A percentile compares a stretch with the other conserved stretches of the same genome.
phyloP scores from a whole-genome alignment of 176 grass and related monocot genomes.

The Guadua angustifolia region DNA sequence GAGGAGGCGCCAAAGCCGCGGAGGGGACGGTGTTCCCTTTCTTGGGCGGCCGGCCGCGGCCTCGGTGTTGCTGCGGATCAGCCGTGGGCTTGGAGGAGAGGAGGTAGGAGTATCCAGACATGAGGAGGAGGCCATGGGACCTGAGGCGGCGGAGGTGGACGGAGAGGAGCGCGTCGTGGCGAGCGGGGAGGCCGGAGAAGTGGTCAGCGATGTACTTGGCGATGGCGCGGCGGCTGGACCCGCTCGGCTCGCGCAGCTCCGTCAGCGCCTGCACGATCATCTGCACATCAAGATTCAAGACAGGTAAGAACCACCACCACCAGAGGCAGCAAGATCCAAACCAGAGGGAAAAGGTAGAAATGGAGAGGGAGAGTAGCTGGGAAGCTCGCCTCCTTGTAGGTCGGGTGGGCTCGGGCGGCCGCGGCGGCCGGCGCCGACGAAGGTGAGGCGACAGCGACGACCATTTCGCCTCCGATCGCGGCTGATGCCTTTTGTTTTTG shows the following conservation, averaged over 20 bases:
- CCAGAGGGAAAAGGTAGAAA: background rate
- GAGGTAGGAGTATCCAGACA: constrained; percentile 44
- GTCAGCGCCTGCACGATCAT: constrained; percentile 56
- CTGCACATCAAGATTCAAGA: constrained; percentile 29
- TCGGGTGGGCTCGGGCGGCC: constrained; percentile 34
- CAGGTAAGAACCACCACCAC: background rate
- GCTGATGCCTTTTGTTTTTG: background rate
- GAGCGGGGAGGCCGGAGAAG: constrained; percentile 50
- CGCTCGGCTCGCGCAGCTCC: constrained; percentile 38
- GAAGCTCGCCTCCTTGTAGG: constrained; percentile 49
- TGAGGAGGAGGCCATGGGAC: constrained; percentile 42
- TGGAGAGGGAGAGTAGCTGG: background rate
- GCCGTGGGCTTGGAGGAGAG: background rate
- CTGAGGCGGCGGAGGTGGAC: constrained; percentile 57
- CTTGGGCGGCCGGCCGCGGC: constrained; percentile 36
- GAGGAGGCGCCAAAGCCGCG: background rate
- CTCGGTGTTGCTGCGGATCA: constrained; percentile 10
- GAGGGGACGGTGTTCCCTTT: background rate
- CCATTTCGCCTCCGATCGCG: constrained; percentile 9
- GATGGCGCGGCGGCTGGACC: constrained; percentile 48
- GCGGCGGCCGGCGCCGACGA: constrained; percentile 29
- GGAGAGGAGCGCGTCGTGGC: constrained; percentile 49
- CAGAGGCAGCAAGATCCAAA: constrained; percentile 15
- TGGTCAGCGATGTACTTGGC: constrained; percentile 42
- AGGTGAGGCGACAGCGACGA: constrained; percentile 43